Conservation (phyloP, 2,329 filamentous ascomycete species). For the Paramyrothecium roridum region DNA sequence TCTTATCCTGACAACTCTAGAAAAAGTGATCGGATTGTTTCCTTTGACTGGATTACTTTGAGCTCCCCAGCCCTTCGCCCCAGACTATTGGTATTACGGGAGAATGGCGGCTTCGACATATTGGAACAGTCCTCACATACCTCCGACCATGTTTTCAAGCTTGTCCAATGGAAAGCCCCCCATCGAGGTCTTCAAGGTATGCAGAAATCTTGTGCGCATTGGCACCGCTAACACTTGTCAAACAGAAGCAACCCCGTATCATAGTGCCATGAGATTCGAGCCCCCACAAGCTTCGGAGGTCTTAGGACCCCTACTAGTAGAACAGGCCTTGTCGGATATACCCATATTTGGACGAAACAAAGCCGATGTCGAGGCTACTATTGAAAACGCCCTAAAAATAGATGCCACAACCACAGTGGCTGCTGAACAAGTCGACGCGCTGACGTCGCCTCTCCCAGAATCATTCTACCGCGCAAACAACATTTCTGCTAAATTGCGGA, state of each 20-base stretch:
- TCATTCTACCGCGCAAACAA: slow-evolving; percentile 38
- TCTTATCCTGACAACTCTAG: slow-evolving; percentile 48
- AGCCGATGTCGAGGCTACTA: slow-evolving; percentile 35
- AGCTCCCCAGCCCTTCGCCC: slow-evolving; percentile 52
- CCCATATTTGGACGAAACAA: slow-evolving; percentile 56
- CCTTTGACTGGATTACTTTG: slow-evolving; percentile 65
- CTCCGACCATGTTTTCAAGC: slow-evolving; percentile 55
- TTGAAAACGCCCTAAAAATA: slow-evolving; percentile 36
- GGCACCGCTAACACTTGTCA: slow-evolving; percentile 9
- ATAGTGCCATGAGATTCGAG: slow-evolving; percentile 57
- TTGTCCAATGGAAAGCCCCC: slow-evolving; percentile 59
- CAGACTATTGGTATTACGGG: slow-evolving; percentile 56
- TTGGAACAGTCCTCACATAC: slow-evolving; percentile 58
- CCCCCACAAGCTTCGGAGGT: slow-evolving; percentile 48
- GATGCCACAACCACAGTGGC: slow-evolving; percentile 26
- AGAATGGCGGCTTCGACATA: slow-evolving; percentile 60
- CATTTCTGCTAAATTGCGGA: slow-evolving; percentile 46
- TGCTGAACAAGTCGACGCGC: slow-evolving; percentile 34
- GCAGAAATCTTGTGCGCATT: slow-evolving; percentile 1
- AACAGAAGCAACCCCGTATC: slow-evolving; percentile 48
- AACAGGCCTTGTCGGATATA: slow-evolving; percentile 49
- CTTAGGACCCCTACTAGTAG: slow-evolving; percentile 51
- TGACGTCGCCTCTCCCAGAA: slow-evolving; percentile 31
- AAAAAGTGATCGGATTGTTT: slow-evolving; percentile 60
- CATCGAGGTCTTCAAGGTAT: slow-evolving; percentile 54